Evolutionary conservation across 306 rosid species (phyloP).

Genomic region (Malus asiatica): DNA sequence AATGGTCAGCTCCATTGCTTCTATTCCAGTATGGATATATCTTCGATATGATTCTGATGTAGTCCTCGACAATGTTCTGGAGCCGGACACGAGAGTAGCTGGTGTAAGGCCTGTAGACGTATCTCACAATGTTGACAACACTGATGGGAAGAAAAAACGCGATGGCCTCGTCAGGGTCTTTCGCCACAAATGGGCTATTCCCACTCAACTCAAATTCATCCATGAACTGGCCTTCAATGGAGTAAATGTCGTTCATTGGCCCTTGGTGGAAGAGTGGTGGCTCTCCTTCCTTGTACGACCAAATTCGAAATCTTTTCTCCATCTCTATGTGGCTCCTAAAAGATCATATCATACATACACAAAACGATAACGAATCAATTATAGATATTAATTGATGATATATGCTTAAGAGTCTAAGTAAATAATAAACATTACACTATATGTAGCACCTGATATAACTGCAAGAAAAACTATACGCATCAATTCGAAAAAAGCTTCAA

Average conservation of each 20-base stretch:
- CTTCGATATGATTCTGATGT: constrained; percentile 13
- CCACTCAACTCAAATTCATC: constrained; percentile 47
- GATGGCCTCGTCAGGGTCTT: constrained; percentile 40
- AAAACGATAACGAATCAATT: neutral
- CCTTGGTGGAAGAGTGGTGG: constrained; percentile 52
- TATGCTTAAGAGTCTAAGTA: neutral
- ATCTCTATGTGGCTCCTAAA: constrained; percentile 42
- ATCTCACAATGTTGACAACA: constrained; percentile 30
- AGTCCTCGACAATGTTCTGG: constrained; percentile 24
- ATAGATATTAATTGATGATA: neutral
- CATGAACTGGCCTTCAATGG: constrained; percentile 66
- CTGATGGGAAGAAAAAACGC: constrained; percentile 53
- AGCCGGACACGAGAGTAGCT: constrained; percentile 20
- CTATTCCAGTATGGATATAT: constrained; percentile 49
- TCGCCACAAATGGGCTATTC: constrained; percentile 22
- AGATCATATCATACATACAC: neutral
- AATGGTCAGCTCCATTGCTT: constrained; percentile 56
- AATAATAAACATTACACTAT: neutral
- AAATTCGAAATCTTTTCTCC: constrained; percentile 60
- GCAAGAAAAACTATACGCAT: neutral
- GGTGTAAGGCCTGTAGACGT: constrained; percentile 34
- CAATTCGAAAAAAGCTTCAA: neutral
- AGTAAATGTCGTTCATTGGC: constrained; percentile 57
- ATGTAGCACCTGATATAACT: neutral
- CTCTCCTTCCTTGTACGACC: constrained; percentile 65